Conservation (phyloP, 2,329 filamentous ascomycete species). For the Colletotrichum somersetense region DNA sequence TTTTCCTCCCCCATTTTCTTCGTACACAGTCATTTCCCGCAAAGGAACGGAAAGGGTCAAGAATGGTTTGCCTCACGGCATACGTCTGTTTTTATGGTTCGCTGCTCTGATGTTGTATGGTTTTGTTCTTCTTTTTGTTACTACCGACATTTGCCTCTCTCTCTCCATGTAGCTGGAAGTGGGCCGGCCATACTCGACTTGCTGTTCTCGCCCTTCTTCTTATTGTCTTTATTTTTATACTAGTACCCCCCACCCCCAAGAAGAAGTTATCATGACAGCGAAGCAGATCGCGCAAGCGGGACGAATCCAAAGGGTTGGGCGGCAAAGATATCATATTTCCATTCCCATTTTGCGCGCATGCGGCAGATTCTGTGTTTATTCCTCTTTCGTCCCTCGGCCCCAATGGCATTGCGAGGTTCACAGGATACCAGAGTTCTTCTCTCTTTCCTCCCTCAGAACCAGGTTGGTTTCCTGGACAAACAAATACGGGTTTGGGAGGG, state of each 20-base stretch:
- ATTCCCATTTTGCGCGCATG: neutral
- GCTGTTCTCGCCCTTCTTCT: neutral
- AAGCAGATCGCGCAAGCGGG: constrained; percentile 36
- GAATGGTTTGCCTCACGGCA: constrained; percentile 54
- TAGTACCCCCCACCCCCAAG: constrained; percentile 23
- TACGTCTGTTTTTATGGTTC: constrained; percentile 46
- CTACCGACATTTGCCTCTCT: neutral
- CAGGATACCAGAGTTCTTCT: constrained; percentile 9
- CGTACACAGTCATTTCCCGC: constrained; percentile 39
- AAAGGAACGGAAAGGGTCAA: constrained; percentile 46
- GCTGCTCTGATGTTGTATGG: constrained; percentile 31
- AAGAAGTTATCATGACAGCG: constrained; percentile 27
- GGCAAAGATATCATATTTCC: constrained; percentile 27
- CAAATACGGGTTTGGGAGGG: neutral
- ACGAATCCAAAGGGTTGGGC: constrained; percentile 24
- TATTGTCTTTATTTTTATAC: neutral
- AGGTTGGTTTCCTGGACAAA: neutral
- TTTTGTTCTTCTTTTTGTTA: constrained; percentile 6
- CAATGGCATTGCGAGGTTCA: constrained; percentile 22
- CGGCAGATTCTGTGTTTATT: neutral
- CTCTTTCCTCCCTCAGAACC: neutral
- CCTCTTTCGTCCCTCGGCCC: neutral
- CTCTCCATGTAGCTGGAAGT: constrained; percentile 12
- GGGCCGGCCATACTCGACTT: neutral
- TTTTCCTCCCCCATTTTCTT: constrained; percentile 14